Conservation (phyloP, 2,329 filamentous ascomycete species). For the Aureobasidium sp. region DNA sequence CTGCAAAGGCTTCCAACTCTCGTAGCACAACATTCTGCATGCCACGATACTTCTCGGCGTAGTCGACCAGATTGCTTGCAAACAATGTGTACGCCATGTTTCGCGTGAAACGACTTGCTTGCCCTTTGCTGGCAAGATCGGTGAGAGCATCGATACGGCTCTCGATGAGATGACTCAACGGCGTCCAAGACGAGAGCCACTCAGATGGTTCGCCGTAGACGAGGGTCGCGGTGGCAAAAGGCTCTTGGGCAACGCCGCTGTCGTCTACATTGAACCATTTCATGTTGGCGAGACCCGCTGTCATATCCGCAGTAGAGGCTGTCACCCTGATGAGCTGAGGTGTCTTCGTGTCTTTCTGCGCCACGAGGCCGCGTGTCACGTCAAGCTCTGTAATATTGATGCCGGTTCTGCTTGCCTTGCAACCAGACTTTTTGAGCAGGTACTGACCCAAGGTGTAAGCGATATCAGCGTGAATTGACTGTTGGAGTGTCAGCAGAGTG, state of each 20-base stretch:
- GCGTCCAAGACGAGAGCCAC: conserved; percentile 25
- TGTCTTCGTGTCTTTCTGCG: too few species aligned
- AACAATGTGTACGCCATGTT: conserved; percentile 33
- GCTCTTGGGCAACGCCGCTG: conserved; percentile 23
- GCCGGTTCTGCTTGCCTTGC: background rate
- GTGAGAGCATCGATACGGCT: background rate
- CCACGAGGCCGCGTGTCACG: too few species aligned
- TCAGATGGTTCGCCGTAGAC: conserved; percentile 21
- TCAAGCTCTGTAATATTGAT: background rate
- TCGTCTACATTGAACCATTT: conserved; percentile 24
- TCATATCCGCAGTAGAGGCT: background rate
- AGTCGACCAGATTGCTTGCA: conserved; percentile 21
- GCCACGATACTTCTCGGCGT: conserved; percentile 26
- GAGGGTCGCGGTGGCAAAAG: conserved; percentile 23
- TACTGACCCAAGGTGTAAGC: background rate
- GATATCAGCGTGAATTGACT: background rate
- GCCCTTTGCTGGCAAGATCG: background rate
- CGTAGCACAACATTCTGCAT: conserved; percentile 29
- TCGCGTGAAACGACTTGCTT: conserved; percentile 2
- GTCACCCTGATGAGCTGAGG: too few species aligned
- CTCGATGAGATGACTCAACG: background rate
- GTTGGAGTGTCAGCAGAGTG: too few species aligned
- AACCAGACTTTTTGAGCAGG: background rate
- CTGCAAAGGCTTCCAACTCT: conserved; percentile 27
- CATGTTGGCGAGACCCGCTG: background rate